phyloP scores from a whole-genome alignment of 2,329 filamentous ascomycete genomes.

The Coniochaeta ligniaria region DNA sequence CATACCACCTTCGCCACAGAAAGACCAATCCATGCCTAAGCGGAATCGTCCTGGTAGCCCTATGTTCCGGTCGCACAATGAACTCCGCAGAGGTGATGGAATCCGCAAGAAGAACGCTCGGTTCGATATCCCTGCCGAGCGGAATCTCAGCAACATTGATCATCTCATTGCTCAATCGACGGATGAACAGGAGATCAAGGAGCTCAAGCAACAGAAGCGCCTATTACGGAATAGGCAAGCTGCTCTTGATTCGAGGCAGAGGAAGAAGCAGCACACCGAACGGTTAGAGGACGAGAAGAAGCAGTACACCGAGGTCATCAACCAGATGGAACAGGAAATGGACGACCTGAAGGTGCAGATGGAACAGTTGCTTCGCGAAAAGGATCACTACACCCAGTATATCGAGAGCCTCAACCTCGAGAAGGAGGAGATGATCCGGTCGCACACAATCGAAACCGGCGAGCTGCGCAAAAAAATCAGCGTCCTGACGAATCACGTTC shows the following conservation, averaged over 20 bases:
- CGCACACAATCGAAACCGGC: constrained; percentile 82
- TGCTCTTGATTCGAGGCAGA: constrained; percentile 91
- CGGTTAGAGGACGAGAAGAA: constrained; percentile 97
- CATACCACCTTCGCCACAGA: constrained; percentile 49
- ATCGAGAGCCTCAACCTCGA: constrained; percentile 73
- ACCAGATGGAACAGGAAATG: constrained; percentile 72
- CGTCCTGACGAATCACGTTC: constrained; percentile 67
- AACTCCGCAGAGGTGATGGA: constrained; percentile 72
- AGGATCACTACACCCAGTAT: constrained; percentile 67
- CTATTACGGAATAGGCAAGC: constrained; percentile 92
- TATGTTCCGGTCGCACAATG: constrained; percentile 66
- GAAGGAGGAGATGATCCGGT: constrained; percentile 85
- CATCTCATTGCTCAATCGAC: constrained; percentile 80
- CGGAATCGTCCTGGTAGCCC: constrained; percentile 62
- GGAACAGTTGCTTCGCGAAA: constrained; percentile 64
- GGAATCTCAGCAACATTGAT: constrained; percentile 92
- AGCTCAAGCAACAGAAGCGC: constrained; percentile 97
- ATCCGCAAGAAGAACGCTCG: constrained; percentile 99
- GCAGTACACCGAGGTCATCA: constrained; percentile 70
- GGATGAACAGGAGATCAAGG: constrained; percentile 91
- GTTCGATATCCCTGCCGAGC: constrained; percentile 92
- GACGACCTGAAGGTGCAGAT: constrained; percentile 59
- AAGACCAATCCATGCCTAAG: constrained; percentile 50
- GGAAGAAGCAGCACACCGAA: constrained; percentile 98
- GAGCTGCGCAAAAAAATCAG: constrained; percentile 90